A percentile compares a stretch with the other conserved stretches of the same genome.
Evolutionary conservation across 1,284 basidiomycete genomes (phyloP).

Genomic region (Leccinum cinnamomeum): DNA sequence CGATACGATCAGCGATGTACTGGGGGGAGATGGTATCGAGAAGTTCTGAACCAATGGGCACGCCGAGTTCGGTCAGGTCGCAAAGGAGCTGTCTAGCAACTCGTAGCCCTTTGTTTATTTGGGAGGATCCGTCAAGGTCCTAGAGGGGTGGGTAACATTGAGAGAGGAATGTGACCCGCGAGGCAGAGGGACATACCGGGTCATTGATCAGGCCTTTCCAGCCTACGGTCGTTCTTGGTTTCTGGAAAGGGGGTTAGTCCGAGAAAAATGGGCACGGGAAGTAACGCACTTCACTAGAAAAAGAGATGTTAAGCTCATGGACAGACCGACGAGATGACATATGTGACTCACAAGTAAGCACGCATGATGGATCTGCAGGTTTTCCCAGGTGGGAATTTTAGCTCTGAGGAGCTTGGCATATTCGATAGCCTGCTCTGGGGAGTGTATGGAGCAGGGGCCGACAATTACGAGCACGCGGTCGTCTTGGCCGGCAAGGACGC

Average conservation of each 20-base stretch:
- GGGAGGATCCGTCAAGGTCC: slow-evolving; percentile 90
- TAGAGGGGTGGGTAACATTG: slow-evolving; percentile 3
- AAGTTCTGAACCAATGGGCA: slow-evolving; percentile 94
- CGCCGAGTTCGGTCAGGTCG: slow-evolving; percentile 84
- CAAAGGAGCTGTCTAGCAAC: slow-evolving; percentile 87
- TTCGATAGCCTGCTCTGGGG: slow-evolving; percentile 83
- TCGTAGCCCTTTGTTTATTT: slow-evolving; percentile 95
- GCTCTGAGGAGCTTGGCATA: slow-evolving; percentile 81
- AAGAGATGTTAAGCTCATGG: slow-evolving; percentile 3
- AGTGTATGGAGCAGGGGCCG: slow-evolving; percentile 97
- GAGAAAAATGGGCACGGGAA: neutral
- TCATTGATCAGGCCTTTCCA: slow-evolving; percentile 92
- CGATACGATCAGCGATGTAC: slow-evolving; percentile 66
- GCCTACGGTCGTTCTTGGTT: slow-evolving; percentile 86
- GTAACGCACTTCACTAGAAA: slow-evolving; percentile 48
- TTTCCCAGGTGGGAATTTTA: slow-evolving; percentile 68
- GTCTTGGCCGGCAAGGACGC: slow-evolving; percentile 81
- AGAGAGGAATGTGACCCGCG: neutral
- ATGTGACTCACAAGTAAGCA: slow-evolving; percentile 82
- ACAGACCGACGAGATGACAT: slow-evolving; percentile 1
- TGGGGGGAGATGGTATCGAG: slow-evolving; percentile 93
- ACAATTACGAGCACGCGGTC: slow-evolving; percentile 88
- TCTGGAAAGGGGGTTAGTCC: slow-evolving; percentile 40
- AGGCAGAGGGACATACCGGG: slow-evolving; percentile 43
- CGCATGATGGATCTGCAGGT: slow-evolving; percentile 92